These are phyloP conservation scores for Dothideomycetidae sp. DNA, from an alignment of 2,329 filamentous ascomycete species.

Conservation along the genomic window DNA sequence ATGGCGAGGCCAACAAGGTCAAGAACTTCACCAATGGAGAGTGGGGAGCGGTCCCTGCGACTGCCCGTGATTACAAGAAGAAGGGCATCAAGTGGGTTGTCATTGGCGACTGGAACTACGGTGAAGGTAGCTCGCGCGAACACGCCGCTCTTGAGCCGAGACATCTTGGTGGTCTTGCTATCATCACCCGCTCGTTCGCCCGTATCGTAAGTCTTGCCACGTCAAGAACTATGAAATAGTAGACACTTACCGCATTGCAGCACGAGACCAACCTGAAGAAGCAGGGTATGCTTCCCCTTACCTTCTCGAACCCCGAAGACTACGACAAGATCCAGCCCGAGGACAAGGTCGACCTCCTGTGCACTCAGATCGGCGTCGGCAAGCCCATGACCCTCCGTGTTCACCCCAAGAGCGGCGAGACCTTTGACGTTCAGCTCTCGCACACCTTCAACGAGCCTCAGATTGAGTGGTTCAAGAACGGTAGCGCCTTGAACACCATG, in stretches of 20 bases:
- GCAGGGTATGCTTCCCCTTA: constrained; percentile 99
- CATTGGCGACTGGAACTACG: constrained; percentile 98
- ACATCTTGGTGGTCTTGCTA: constrained; percentile 90
- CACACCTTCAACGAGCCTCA: constrained; percentile 98
- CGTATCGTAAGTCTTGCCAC: constrained; percentile 56
- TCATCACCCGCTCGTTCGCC: constrained; percentile 89
- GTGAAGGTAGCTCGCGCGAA: constrained; percentile 93
- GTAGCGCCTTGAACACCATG: constrained; percentile 96
- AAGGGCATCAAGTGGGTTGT: constrained; percentile 96
- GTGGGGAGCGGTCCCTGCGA: constrained; percentile 77
- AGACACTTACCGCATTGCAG: constrained; percentile 19
- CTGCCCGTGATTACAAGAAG: constrained; percentile 96
- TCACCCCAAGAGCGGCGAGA: constrained; percentile 63
- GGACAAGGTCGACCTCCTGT: constrained; percentile 80
- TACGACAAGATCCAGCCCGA: constrained; percentile 94
- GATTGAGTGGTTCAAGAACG: constrained; percentile 99
- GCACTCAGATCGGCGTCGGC: constrained; percentile 80
- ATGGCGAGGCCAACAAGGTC: constrained; percentile 95
- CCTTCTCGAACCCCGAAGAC: constrained; percentile 85
- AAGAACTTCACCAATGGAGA: constrained; percentile 77
- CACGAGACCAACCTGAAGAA: constrained; percentile 99
- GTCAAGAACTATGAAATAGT: not conserved
- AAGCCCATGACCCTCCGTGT: constrained; percentile 86
- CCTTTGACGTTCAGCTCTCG: constrained; percentile 69
- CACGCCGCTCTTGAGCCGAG: constrained; percentile 95